Conservation (phyloP, 495 filamentous ascomycete genomes). For the Aspergillus asperescens region DNA sequence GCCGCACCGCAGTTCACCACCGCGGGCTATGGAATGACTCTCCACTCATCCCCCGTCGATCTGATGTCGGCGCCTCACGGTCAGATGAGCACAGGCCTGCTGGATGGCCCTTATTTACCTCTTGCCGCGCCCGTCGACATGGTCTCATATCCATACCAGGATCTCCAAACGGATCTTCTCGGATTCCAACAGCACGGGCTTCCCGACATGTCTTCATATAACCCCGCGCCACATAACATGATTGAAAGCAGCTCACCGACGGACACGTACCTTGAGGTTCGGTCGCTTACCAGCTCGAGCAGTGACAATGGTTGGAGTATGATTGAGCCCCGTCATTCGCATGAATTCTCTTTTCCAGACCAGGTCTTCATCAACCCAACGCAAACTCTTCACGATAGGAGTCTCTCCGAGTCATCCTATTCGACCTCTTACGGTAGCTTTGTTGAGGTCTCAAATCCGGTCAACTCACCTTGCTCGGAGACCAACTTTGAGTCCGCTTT, state of each 20-base stretch:
- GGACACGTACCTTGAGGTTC: constrained; percentile 74
- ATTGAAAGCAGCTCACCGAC: constrained; percentile 77
- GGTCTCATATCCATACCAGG: constrained; percentile 69
- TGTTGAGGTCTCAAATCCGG: constrained; percentile 69
- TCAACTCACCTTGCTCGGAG: constrained; percentile 63
- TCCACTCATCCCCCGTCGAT: constrained; percentile 61
- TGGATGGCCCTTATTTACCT: constrained; percentile 64
- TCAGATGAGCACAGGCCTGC: constrained; percentile 56
- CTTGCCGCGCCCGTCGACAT: constrained; percentile 60
- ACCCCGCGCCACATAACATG: constrained; percentile 36
- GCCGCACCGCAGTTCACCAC: constrained; percentile 48
- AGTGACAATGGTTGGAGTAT: constrained; percentile 82
- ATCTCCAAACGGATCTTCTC: constrained; percentile 58
- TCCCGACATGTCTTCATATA: constrained; percentile 46
- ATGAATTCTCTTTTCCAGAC: constrained; percentile 49
- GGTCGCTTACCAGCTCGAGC: constrained; percentile 68
- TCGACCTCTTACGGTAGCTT: constrained; percentile 72
- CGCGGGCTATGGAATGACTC: constrained; percentile 43
- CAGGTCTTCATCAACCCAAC: constrained; percentile 76
- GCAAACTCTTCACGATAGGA: constrained; percentile 78
- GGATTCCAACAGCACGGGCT: constrained; percentile 50
- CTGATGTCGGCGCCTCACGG: constrained; percentile 64
- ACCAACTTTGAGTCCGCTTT: constrained; percentile 61
- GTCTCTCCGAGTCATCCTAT: constrained; percentile 76
- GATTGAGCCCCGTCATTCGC: constrained; percentile 57